These are phyloP conservation scores for Porphyrellus cyaneotinctus DNA, from an alignment of 768 basidiomycete genomes.

Conservation along the genomic window DNA sequence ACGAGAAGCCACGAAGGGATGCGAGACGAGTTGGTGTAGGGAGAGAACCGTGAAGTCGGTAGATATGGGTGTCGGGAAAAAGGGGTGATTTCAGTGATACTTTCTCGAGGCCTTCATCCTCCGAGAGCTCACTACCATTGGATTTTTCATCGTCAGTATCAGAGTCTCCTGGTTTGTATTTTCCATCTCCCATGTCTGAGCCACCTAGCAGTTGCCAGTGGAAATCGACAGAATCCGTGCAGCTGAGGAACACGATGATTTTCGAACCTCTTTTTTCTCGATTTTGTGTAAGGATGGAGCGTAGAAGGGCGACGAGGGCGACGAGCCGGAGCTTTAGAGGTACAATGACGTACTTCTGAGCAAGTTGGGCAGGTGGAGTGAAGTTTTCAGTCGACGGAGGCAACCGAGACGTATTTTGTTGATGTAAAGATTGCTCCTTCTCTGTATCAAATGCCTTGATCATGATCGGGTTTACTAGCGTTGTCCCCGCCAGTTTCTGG, in stretches of 20 bases:
- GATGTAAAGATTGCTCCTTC: constrained; percentile 12
- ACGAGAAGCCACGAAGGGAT: constrained; percentile 80
- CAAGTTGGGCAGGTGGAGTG: constrained; percentile 89
- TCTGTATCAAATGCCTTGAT: constrained; percentile 69
- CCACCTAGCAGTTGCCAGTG: constrained; percentile 85
- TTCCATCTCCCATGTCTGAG: constrained; percentile 55
- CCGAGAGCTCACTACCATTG: constrained; percentile 23
- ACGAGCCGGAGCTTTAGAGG: constrained; percentile 96
- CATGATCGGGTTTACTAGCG: constrained; percentile 75
- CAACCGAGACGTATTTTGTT: constrained; percentile 12
- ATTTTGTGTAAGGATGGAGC: constrained; percentile 68
- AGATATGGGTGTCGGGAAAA: constrained; percentile 77
- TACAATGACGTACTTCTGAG: constrained; percentile 85
- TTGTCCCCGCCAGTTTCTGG: constrained; percentile 83
- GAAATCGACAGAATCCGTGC: constrained; percentile 97
- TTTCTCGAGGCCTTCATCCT: constrained; percentile 24
- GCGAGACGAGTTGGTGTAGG: constrained; percentile 75
- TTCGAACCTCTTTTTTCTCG: constrained; percentile 53
- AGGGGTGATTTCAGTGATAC: constrained; percentile 67
- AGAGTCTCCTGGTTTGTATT: constrained; percentile 22
- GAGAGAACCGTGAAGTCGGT: constrained; percentile 90
- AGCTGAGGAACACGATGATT: constrained; percentile 93
- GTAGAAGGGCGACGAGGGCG: constrained; percentile 78
- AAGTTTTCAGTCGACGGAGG: constrained; percentile 52
- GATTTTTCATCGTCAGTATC: constrained; percentile 25